phyloP scores from a whole-genome alignment of 2,329 filamentous ascomycete species.

The Ophiosphaerella herpotricha region DNA sequence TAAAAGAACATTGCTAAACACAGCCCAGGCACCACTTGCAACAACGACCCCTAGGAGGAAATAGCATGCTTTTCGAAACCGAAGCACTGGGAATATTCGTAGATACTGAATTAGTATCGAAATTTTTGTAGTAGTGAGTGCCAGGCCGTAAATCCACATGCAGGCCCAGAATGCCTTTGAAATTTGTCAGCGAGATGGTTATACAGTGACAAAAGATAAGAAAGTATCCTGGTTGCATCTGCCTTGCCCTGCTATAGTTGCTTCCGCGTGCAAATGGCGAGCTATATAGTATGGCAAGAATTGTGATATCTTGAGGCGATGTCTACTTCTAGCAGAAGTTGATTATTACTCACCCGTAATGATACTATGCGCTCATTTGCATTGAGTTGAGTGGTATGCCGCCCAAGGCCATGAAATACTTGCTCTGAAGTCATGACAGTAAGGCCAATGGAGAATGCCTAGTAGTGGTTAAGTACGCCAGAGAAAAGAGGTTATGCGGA shows the following conservation, averaged over 20 bases:
- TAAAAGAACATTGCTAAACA: constrained; percentile 41
- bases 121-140: constrained; percentile 37
- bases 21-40: constrained; percentile 33
- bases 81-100: constrained; percentile 33
- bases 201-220: not conserved
- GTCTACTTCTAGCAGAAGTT: not conserved
- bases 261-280: no score
- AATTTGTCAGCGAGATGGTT: constrained; percentile 13
- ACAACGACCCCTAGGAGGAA: constrained; percentile 31
- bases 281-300: no score
- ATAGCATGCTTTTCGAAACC: constrained; percentile 35
- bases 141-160: constrained; percentile 40
- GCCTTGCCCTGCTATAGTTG: no score
- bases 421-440: constrained; percentile 33
- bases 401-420: constrained; percentile 38
- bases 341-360: constrained; percentile 17
- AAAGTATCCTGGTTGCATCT: no score
- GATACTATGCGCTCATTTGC: constrained; percentile 9
- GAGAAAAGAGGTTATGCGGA: not conserved
- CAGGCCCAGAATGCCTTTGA: constrained; percentile 42
- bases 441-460: constrained; percentile 35
- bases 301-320: no score
- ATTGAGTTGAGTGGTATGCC: constrained; percentile 21
- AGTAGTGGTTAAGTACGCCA: constrained; percentile 7
- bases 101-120: constrained; percentile 41